Conservation (phyloP, 176 grass and related monocot species). For the Chloris gayana region DNA sequence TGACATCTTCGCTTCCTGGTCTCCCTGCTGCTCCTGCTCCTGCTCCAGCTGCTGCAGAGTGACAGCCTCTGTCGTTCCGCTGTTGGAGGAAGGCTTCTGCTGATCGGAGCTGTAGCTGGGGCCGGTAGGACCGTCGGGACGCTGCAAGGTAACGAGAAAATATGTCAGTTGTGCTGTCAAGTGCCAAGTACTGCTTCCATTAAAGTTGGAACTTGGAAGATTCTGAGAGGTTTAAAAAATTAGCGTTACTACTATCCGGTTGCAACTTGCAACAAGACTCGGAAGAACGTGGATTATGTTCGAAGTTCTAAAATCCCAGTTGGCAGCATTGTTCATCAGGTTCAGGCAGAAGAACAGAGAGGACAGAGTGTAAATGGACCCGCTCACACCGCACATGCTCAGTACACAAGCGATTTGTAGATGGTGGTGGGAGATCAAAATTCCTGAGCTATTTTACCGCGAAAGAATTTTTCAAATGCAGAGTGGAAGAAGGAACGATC, state of each 20-base stretch:
- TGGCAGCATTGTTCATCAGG: no score
- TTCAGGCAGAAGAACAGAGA: no score
- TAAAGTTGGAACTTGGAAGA: neutral
- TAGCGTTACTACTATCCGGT: no score
- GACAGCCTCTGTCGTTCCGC: constrained; percentile 5
- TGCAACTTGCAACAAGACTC: no score
- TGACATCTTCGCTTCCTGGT: constrained; percentile 35
- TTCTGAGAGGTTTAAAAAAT: no score
- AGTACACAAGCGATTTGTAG: no score
- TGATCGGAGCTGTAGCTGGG: constrained; percentile 27
- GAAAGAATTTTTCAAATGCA: neutral
- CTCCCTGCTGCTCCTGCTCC: constrained; percentile 21
- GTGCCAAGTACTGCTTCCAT: neutral
- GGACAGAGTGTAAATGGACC: no score
- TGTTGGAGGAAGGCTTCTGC: constrained; percentile 28
- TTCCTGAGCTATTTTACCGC: no score
- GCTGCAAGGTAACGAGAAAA: constrained; percentile 2
- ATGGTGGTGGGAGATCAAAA: no score
- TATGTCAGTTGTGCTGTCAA: neutral
- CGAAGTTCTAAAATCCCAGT: no score
- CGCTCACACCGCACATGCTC: no score
- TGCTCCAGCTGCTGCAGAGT: constrained; percentile 27
- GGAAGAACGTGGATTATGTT: no score
- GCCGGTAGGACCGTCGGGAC: neutral
- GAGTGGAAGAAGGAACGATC: neutral